Base-by-base conservation (phyloP, 371 early-diverging fungal species). In the Syncephalis plumigaleata region DNA sequence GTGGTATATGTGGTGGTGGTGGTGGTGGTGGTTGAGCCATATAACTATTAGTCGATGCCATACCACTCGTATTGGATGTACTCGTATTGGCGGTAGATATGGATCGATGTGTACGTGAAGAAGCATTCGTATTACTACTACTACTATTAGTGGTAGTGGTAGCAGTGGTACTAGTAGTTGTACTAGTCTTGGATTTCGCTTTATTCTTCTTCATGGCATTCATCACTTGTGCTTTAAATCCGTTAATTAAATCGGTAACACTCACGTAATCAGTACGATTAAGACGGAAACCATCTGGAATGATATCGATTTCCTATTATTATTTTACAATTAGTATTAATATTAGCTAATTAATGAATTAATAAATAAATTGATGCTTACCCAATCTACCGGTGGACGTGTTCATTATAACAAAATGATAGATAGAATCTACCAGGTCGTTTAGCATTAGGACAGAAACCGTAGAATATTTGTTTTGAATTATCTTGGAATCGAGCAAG, bases 211-310 rank as follows among this genome's bases (percentile, higher is more conserved):
- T 31, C 31, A 31, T 31, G 11, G 31, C 31, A 31, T 31, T 31
- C 7, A 11, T 31, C 7, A 31, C 31, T 31, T 31, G 31, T 31
- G 31, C 31, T 31, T 81, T 81, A 55, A 81, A 79, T 2, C 80
- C 82, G 49, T 76, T 75, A 25, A 79, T 76, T 42, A 81, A 53
- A 20, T 65, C 71, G 36, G 53, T 61, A 11, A 79, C 67, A 48
- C 63, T 64, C 22, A 77, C 70, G 50, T 77, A 78, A 9, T 65
- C 52, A 2, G 67, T 66, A 13, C 68, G 68, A 17, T 71, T 65
- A 0, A 79, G 57, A 42, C 64, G 61, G 51, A 65, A 81, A 31
- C 73, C 77, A 42, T 70, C 67, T 11, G 82, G 82, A 47, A 69
- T 55, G 1, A 80, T 71, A 26, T 70, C 61, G 36, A 77, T 70